Conservation (phyloP, 345 rosid genomes). For the Moricandia arvensis region DNA sequence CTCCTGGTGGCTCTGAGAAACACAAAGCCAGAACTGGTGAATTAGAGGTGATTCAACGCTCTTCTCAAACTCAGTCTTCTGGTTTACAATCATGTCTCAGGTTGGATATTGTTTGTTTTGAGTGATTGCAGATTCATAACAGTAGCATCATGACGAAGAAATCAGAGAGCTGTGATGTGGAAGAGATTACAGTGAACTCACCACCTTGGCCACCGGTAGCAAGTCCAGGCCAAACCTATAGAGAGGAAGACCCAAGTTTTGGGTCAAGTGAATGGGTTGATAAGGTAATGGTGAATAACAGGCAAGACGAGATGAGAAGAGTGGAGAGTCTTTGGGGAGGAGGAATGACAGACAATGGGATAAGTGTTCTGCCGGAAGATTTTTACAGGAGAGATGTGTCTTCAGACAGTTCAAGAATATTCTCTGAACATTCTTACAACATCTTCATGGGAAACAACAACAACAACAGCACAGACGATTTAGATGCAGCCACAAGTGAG, state of each 20-base stretch:
- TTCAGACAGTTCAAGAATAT: slow-evolving; percentile 61
- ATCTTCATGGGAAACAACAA: slow-evolving; percentile 58
- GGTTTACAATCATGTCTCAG: slow-evolving; percentile 1
- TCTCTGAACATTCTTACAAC: slow-evolving; percentile 63
- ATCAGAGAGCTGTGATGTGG: slow-evolving; percentile 74
- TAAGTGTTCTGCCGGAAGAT: slow-evolving; percentile 46
- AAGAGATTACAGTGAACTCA: slow-evolving; percentile 79
- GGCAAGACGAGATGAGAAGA: slow-evolving; percentile 54
- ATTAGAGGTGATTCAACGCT: slow-evolving; percentile 55
- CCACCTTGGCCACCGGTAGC: slow-evolving; percentile 92
- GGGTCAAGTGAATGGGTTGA: slow-evolving; percentile 89
- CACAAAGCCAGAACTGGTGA: slow-evolving; percentile 59
- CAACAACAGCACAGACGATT: slow-evolving; percentile 56
- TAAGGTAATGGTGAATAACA: slow-evolving; percentile 95
- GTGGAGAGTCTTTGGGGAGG: slow-evolving; percentile 48
- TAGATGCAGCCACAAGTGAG: slow-evolving; percentile 89
- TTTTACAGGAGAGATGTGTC: slow-evolving; percentile 67
- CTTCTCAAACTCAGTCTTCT: slow-evolving; percentile 13
- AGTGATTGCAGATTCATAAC: slow-evolving; percentile 50
- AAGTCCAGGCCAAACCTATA: slow-evolving; percentile 56
- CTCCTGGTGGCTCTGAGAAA: slow-evolving; percentile 54
- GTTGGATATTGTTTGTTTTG: slow-evolving; percentile 3
- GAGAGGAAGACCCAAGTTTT: slow-evolving; percentile 69
- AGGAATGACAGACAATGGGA: slow-evolving; percentile 47
- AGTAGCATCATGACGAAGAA: slow-evolving; percentile 51